Evolutionary conservation across 441 rosid species (phyloP), one percentile per base, ranked within the genome.

Genomic region (Bruguiera hainesii): DNA sequence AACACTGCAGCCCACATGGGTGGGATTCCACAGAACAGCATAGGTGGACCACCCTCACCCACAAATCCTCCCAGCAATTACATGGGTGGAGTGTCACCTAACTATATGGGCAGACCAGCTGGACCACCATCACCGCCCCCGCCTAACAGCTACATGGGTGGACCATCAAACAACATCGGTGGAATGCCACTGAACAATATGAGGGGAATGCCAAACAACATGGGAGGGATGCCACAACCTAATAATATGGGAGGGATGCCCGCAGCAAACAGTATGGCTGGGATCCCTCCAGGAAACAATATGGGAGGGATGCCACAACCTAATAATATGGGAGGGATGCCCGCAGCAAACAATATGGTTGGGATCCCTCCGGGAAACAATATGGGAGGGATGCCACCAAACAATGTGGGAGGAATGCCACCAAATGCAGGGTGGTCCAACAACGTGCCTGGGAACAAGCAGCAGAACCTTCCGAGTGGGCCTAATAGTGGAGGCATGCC

Each of bases 341-440:
- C 48, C 16, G 0, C 48, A 42, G 16, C 48, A 42, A 33, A 33
- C 37, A 33, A 6, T 51, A 48, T 48, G 50, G 65, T 51, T 3
- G 60, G 59, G 37, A 33, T 33, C 8, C 37, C 37, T 33, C 37
- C 37, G 0, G 37, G 8, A 33, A 33, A 33, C 37, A 33, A 33
- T 13, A 60, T 62, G 70, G 77, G 82, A 0, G 67, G 65, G 1
- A 10, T 55, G 58, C 30, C 30, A 3, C 58, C 10, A 55, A 10
- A 55, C 28, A 55, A 55, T 37, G 61, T 58, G 67, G 84, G 78
- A 18, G 77, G 82, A 26, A 11, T 69, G 83, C 78, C 85, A 16
- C 55, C 75, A 46, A 53, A 60, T 67, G 35, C 65, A 28, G 79
- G 78, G 25, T 77, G 75, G 75, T 58, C 72, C 5, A 71, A 66